A percentile compares a stretch with the other conserved stretches of the same genome.
These are phyloP conservation scores for Sphaerobolus stellatus DNA, from an alignment of 1,284 basidiomycete species.

Conservation along the genomic window DNA sequence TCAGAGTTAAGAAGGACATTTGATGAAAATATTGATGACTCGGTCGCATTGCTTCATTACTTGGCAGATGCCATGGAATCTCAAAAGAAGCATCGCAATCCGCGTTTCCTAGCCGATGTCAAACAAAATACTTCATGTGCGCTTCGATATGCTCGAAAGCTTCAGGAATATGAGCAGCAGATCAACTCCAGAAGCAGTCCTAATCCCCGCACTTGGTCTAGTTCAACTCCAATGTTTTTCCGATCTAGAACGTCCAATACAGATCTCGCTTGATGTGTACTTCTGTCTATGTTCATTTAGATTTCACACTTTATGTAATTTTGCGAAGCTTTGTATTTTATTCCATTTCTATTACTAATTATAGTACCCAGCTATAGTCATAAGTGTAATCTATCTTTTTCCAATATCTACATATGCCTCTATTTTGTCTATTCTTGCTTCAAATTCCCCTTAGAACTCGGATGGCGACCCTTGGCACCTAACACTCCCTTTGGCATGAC, in stretches of 20 bases:
- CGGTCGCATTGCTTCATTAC: not conserved
- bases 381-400: no score
- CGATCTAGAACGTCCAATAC: not conserved
- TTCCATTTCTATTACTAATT: no score
- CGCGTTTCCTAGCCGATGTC: not conserved
- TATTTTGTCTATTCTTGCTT: no score
- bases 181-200: constrained; percentile 2
- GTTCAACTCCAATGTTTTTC: constrained; percentile 6
- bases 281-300: no score
- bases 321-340: no score
- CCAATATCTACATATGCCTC: no score
- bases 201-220: constrained; percentile 8
- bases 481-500: not conserved
- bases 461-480: no score
- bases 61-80: not conserved
- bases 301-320: no score
- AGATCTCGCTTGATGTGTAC: no score
- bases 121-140: not conserved
- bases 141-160: not conserved
- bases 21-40: not conserved
- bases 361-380: not conserved
- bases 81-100: not conserved
- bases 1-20: not conserved
- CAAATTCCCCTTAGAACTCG: no score
- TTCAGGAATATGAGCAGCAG: constrained; percentile 1